These are phyloP conservation scores for Candida hispaniensis DNA, from an alignment of 805 yeast species.

Conservation along the genomic window DNA sequence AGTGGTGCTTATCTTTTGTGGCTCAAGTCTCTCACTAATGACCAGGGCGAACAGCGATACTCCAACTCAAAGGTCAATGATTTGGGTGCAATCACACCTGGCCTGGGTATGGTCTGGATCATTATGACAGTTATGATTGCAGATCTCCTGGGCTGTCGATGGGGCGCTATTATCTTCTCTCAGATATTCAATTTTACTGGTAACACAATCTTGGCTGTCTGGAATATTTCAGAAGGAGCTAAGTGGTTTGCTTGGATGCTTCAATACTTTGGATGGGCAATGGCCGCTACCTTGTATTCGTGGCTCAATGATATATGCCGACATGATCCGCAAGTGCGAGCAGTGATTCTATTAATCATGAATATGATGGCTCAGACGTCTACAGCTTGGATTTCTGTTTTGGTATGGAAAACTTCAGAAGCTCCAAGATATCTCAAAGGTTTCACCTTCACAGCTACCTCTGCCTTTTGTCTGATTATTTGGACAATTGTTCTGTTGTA, in stretches of 20 bases:
- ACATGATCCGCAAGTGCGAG: conserved; percentile 40
- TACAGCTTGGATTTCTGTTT: conserved; percentile 41
- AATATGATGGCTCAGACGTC: conserved; percentile 43
- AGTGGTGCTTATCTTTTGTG: conserved; percentile 50
- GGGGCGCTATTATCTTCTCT: conserved; percentile 43
- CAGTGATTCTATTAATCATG: conserved; percentile 40
- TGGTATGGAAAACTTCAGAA: conserved; percentile 31
- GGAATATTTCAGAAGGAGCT: conserved; percentile 44
- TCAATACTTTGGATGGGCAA: conserved; percentile 48
- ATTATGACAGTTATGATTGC: conserved; percentile 28
- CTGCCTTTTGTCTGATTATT: conserved; percentile 18
- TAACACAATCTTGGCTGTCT: conserved; percentile 41
- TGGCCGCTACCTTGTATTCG: conserved; percentile 47
- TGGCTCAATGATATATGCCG: conserved; percentile 49
- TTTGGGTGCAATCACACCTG: conserved; percentile 45
- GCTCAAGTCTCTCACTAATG: conserved; percentile 37
- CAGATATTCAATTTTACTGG: conserved; percentile 43
- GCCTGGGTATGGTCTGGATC: conserved; percentile 40
- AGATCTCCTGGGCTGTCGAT: conserved; percentile 43
- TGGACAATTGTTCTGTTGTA: conserved; percentile 35
- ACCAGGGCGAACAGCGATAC: conserved; percentile 29
- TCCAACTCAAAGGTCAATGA: conserved; percentile 36
- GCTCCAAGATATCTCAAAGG: conserved; percentile 26
- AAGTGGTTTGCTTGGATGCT: conserved; percentile 51
- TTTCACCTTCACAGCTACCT: conserved; percentile 20